Evolutionary conservation across 768 basidiomycete species (phyloP), one percentile per base, ranked within the genome.

Genomic region (Calocera viscosa): DNA sequence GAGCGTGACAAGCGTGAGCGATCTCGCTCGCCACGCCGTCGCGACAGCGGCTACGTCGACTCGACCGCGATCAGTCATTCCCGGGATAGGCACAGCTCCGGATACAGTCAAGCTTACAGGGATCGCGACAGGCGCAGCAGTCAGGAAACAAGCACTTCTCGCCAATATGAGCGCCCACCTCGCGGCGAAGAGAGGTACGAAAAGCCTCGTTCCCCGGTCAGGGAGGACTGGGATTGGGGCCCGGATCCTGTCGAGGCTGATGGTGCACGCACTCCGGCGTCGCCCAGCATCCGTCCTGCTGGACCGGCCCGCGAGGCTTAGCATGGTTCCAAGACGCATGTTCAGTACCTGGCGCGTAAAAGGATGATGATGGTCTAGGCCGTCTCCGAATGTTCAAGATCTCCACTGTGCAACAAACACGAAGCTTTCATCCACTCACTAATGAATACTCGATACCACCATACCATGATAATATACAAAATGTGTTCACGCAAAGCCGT

Each of bases 391-490:
- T 14, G 35, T 14, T 38, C 35, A 38, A 38, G 14, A 38, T 38
- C 35, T 38, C 35, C 8, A 19, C 5, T 47, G 43, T 47, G 7
- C 24, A 5, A 19, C 16, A 26, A 32, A 19, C 26, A 28, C 53
- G 26, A 5, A 60, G 26, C 19, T 28, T 60, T 30, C 26, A 60
- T 47, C 8, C 43, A 38, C 14, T 10, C 53, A 60, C 26, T 60
- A 60, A 60, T 60, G 26, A 32, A 32, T 60, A 49, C 8, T 60
- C 26, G 8, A 47, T 47, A 47, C 16, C 16, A 3, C 3, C 53
- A 60, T 22, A 60, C 53, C 30, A 26, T 60, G 53, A 60, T 60
- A 60, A 22, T 60, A 60, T 26, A 60, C 53, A 60, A 32, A 60
- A 60, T 26, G 30, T 60, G 24, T 5, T 60, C 53, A 60, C 10